Base-by-base conservation (phyloP, 2,329 filamentous ascomycete genomes). In the Neobulgaria alba region DNA sequence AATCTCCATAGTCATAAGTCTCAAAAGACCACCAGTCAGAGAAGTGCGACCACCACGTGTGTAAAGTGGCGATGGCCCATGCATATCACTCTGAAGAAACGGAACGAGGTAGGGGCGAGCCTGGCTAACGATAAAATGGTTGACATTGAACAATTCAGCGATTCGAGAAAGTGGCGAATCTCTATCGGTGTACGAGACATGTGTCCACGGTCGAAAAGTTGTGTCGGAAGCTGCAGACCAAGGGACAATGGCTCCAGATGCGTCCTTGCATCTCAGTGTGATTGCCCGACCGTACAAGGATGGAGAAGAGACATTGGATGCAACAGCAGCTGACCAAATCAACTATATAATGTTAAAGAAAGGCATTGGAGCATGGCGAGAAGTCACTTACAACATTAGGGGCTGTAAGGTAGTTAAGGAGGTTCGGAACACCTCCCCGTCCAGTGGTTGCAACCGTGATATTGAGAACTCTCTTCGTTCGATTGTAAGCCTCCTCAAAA, bases 51-150 rank as follows among this genome's bases (percentile, higher is more conserved):
- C 73, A 61, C 66, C 76, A 55, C 67, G 75, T 47, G 68, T 77
- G 60, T 67, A 74, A 52, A 67, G 73, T 58, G 71, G 73, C 52
- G 77, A 75, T 0, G 85, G 82, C 3, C 83, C 81, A 61, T 89
- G 84, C 66, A 89, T 78, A 52, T 90, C 85, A 33, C 81, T 83
- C 46, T 82, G 79, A 4, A 93, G 69, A 54, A 95, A 92, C 0
- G 89, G 89, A 19, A 90, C 81, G 12, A 95, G 70, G 61, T 94
- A 95, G 0, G 90, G 90, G 3, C 89, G 75, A 1, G 90, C 88
- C 65, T 95, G 90, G 50, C 85, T 92, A 51, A 96, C 79, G 49
- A 96, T 87, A 64, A 93, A 95, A 66, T 95, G 89, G 58, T 95
- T 82, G 32, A 82, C 77, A 55, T 83, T 83, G 64, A 82, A 82